Evolutionary conservation across 768 basidiomycete species (phyloP).

Genomic region (Trametes cinnabarina): DNA sequence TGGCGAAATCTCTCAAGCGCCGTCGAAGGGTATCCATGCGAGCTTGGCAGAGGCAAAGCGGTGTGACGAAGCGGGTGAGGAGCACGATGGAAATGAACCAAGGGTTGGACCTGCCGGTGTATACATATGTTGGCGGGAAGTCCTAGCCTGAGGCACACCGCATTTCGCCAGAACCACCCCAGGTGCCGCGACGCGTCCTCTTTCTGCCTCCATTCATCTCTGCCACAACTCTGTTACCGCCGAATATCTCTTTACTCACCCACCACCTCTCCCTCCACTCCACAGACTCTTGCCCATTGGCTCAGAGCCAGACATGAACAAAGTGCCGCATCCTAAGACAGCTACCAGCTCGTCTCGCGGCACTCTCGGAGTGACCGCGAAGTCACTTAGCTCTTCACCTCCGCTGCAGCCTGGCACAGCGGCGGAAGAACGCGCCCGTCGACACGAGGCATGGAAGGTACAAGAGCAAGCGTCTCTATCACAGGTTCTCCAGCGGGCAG

Average conservation of each 20-base stretch:
- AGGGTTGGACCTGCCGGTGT: background rate
- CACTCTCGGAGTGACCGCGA: background rate
- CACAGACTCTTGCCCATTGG: background rate
- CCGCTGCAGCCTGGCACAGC: background rate
- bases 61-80: background rate
- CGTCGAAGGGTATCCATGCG: background rate
- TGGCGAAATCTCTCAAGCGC: no score
- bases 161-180: background rate
- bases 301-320: background rate
- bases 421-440: background rate
- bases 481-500: background rate
- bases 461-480: background rate
- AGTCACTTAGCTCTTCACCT: background rate
- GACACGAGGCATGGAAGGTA: background rate
- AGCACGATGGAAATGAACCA: background rate
- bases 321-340: background rate
- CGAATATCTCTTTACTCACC: background rate
- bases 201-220: background rate
- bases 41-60: background rate
- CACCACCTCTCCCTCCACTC: background rate
- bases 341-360: background rate
- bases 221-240: background rate
- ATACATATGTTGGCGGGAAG: conserved; percentile 2
- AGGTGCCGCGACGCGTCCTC: background rate
- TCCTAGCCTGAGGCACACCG: background rate